Conservation (phyloP, 2,329 filamentous ascomycete genomes). For the Geosmithia flava region DNA sequence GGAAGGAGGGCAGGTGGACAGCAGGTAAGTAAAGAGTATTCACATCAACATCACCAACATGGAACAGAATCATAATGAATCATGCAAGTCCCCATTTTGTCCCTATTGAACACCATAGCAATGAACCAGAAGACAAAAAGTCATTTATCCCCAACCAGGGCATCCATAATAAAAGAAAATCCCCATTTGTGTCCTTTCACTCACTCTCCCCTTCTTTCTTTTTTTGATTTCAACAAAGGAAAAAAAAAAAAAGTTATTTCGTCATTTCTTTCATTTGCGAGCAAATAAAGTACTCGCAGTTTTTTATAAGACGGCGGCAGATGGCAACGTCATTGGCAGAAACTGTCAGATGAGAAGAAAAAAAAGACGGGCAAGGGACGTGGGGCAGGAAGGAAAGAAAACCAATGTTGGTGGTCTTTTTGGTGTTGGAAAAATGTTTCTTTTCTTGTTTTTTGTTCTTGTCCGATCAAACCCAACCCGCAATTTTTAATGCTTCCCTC, state of each 20-base stretch:
- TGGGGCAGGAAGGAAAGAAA: background rate
- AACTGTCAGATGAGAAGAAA: too few relatives aligned
- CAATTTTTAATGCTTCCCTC: background rate
- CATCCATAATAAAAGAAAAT: background rate
- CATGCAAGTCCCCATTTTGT: slow-evolving; percentile 34
- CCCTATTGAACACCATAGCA: slow-evolving; percentile 41
- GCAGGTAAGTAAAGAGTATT: too few relatives aligned
- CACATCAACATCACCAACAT: too few relatives aligned
- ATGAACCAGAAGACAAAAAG: slow-evolving; percentile 23
- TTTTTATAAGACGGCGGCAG: too few relatives aligned
- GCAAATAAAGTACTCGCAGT: background rate
- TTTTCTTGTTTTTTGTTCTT: background rate
- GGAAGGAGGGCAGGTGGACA: too few relatives aligned
- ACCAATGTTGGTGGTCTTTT: background rate
- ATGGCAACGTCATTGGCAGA: background rate
- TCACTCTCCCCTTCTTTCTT: background rate
- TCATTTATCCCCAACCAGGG: background rate
- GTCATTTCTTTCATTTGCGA: slow-evolving; percentile 10
- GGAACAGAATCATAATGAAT: slow-evolving; percentile 29
- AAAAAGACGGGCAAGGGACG: background rate
- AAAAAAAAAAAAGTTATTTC: slow-evolving; percentile 6
- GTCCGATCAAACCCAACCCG: background rate
- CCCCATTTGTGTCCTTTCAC: too few relatives aligned
- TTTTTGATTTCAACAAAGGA: background rate
- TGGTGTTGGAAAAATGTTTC: background rate